Base-by-base conservation (phyloP, 352 stramenopile species). In the Pythium dissotocum region DNA sequence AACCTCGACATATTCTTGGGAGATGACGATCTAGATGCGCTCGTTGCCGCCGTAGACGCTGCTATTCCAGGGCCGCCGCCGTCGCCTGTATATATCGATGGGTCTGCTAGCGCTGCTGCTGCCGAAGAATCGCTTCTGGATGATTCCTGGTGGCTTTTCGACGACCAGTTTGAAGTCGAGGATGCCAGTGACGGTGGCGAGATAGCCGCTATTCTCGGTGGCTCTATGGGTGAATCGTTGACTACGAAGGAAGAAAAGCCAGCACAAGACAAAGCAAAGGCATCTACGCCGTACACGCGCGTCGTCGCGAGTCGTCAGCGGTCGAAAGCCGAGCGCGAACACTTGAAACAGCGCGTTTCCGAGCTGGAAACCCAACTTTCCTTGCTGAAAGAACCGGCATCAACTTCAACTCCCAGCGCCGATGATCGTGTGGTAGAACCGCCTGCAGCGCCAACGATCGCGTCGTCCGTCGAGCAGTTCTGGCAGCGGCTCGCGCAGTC, bases 401-500 rank as follows among this genome's bases (percentile, higher is more conserved):
- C 40, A 7, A 42, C 36, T 12, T 4, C 2, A 2, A 24, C 21
- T 24, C 21, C 21, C 21, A 24, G 21, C 21, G 21, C 7, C 36
- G 9, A 42, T 9, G 10, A 10, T 14, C 36, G 7, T 42, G 33
- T 38, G 33, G 10, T 12, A 42, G 14, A 49, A 16, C 40, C 40
- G 12, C 21, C 4, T 4, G 18, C 1, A 33, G 9, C 7, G 2
- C 21, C 21, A 9, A 7, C 12, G 1, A 14, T 55, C 18, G 49
- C 6, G n/a, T 16, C 21, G 2, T 30, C 49, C 1, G 53, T 68
- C 3, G 38, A 49, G 38, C 46, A 51, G 40, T 68, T 68, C 32
- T 68, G 61, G 61, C 38, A 61, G 42, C 61, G 53, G 33, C 32
- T 68, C 1, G 61, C 61, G 9, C 26, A 61, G 40, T 32, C 30